These are phyloP conservation scores for Alternaria consortialis DNA, from an alignment of 2,329 filamentous ascomycete genomes.

Conservation along the genomic window DNA sequence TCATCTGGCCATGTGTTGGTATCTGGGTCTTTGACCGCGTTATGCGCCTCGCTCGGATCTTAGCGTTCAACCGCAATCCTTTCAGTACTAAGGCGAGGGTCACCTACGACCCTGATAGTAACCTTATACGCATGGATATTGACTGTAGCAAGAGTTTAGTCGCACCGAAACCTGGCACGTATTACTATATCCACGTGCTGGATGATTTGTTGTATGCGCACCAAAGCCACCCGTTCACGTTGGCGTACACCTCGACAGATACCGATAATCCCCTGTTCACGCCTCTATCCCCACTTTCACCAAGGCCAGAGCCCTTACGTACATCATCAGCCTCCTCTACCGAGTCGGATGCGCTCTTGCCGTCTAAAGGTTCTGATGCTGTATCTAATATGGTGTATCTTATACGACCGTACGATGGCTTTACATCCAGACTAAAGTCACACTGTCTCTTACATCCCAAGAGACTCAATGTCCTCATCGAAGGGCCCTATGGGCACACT, in stretches of 20 bases:
- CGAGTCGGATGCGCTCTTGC: conserved; percentile 44
- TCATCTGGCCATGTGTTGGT: conserved; percentile 60
- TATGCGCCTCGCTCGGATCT: conserved; percentile 56
- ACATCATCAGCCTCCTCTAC: conserved; percentile 26
- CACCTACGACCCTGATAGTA: conserved; percentile 55
- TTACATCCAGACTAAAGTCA: conserved; percentile 57
- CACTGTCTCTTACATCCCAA: conserved; percentile 30
- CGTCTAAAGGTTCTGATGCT: conserved; percentile 4
- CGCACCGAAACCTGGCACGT: conserved; percentile 56
- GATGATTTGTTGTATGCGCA: conserved; percentile 55
- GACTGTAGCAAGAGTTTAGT: conserved; percentile 47
- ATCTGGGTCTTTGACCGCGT: conserved; percentile 63
- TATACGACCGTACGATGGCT: conserved; percentile 62
- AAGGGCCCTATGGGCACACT: conserved; percentile 61
- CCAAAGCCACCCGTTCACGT: conserved; percentile 61
- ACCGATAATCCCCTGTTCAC: neutral
- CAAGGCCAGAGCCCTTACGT: conserved; percentile 17
- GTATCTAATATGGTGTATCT: conserved; percentile 54
- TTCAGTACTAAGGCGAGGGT: conserved; percentile 51
- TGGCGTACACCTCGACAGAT: conserved; percentile 31
- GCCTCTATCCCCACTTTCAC: conserved; percentile 20
- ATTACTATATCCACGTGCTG: conserved; percentile 61
- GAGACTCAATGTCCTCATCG: conserved; percentile 55
- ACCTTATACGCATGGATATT: conserved; percentile 60
- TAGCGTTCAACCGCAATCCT: conserved; percentile 55